A percentile compares a stretch with the other conserved stretches of the same genome.
Evolutionary conservation across 1,284 basidiomycete genomes (phyloP).

Genomic region (Malassezia sympodialis): DNA sequence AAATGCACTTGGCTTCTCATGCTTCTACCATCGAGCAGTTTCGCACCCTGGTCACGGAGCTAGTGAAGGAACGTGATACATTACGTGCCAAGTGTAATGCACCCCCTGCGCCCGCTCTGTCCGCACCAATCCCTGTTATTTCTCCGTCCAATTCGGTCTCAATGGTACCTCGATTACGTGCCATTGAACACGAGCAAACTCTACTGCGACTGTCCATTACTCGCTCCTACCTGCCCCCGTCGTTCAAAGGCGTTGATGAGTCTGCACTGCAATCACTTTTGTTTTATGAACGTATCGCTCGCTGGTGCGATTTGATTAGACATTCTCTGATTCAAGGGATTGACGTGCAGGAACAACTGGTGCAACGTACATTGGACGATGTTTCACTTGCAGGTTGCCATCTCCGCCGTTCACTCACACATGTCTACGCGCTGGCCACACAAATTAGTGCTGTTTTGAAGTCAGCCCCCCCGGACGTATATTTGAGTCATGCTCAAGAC

Average conservation of each 20-base stretch:
- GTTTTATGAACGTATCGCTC: constrained; percentile 41
- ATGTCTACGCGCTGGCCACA: constrained; percentile 35
- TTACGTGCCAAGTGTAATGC: constrained; percentile 22
- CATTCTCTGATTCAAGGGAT: constrained; percentile 31
- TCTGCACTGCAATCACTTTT: constrained; percentile 37
- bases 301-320: constrained; percentile 39
- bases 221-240: constrained; percentile 32
- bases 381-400: constrained; percentile 33
- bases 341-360: constrained; percentile 32
- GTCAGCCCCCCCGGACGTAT: constrained; percentile 30
- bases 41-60: constrained; percentile 38
- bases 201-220: constrained; percentile 33
- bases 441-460: constrained; percentile 40
- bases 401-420: constrained; percentile 40
- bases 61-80: constrained; percentile 39
- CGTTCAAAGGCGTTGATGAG: constrained; percentile 35
- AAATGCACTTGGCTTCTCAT: constrained; percentile 35
- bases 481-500: constrained; percentile 60
- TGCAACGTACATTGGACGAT: constrained; percentile 30
- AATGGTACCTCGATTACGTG: not conserved
- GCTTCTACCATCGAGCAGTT: constrained; percentile 40
- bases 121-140: not conserved
- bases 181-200: not conserved
- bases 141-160: not conserved
- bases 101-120: not conserved